Base-by-base conservation (phyloP, 371 early-diverging fungal genomes). In the Basidiobolus meristosporus region DNA sequence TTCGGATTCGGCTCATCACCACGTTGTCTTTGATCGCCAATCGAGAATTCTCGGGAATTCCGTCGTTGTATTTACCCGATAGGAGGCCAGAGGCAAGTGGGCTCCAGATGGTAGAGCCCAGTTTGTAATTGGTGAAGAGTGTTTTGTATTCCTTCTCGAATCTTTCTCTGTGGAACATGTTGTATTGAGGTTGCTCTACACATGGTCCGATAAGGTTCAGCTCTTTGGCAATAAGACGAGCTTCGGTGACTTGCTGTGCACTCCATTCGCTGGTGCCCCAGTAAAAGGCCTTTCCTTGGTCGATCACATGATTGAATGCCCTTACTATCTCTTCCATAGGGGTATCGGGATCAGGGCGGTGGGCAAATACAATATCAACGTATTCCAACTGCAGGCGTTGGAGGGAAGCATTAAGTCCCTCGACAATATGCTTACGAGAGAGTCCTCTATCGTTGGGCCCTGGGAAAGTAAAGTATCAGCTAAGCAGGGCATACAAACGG, bases 211-310 rank as follows among this genome's bases (percentile, higher is more conserved):
- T 73, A 23, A 85, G 48, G n/a, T 63, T 57, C 16, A 85, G 45
- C 30, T 62, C 51, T 17, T 69, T 59, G 4, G 86, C 84, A 10
- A 85, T 64, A 28, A 60, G 53, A 41, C 73, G 65, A 3, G 89
- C 89, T 43, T 88, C 83, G 11, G 65, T 62, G 45, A 87, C 68
- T 51, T 83, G 70, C 50, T 77, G 71, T 0, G 80, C 69, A 19
- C 71, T 70, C 89, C 89, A 88, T 60, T 88, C 89, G 20, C 72
- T 71, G 1, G 83, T 82, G 1, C 81, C 82, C 85, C 85, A 84
- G 57, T 84, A 85, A 31, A 85, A 66, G 3, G 82, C 77, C 69
- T 69, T 68, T 15, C 86, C 86, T 45, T 73, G 72, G 42, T 85
- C 73, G 45, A 88, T 83, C 36, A 81, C 69, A 62, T 69, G 68